Evolutionary conservation across 768 basidiomycete species (phyloP).

Genomic region (Lanmaoa rubissima): DNA sequence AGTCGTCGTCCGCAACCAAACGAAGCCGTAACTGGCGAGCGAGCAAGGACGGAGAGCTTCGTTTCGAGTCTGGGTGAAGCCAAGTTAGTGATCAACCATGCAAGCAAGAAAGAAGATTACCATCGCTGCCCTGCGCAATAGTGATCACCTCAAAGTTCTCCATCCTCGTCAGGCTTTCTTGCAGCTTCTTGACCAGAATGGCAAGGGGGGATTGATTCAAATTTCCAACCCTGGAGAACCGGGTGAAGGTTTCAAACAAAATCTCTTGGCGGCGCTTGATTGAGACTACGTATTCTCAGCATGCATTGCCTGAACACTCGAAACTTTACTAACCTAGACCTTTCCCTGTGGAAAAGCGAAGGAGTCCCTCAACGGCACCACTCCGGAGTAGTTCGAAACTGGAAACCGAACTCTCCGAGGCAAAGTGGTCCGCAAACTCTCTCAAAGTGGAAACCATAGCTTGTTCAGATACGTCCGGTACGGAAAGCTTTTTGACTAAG

Average conservation of each 20-base stretch:
- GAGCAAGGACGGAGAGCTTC: conserved; percentile 87
- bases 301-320: background rate
- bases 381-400: conserved; percentile 96
- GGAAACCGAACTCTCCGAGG: conserved; percentile 77
- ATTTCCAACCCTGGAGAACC: conserved; percentile 43
- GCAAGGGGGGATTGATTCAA: conserved; percentile 59
- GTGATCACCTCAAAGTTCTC: conserved; percentile 95
- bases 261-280: conserved; percentile 69
- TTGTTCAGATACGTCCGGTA: conserved; percentile 55
- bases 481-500: conserved; percentile 64
- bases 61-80: conserved; percentile 68
- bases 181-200: conserved; percentile 89
- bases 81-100: conserved; percentile 1
- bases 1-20: conserved; percentile 84
- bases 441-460: conserved; percentile 59
- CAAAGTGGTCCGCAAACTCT: conserved; percentile 79
- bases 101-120: conserved; percentile 37
- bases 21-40: conserved; percentile 89
- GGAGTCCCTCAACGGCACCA: conserved; percentile 84
- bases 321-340: conserved; percentile 25
- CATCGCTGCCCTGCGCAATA: conserved; percentile 78
- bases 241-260: conserved; percentile 75
- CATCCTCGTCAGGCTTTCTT: conserved; percentile 93
- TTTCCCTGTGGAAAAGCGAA: conserved; percentile 78
- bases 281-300: conserved; percentile 46